These are phyloP conservation scores for Alternaria gaisen DNA, from an alignment of 2,329 filamentous ascomycete genomes.

Conservation along the genomic window DNA sequence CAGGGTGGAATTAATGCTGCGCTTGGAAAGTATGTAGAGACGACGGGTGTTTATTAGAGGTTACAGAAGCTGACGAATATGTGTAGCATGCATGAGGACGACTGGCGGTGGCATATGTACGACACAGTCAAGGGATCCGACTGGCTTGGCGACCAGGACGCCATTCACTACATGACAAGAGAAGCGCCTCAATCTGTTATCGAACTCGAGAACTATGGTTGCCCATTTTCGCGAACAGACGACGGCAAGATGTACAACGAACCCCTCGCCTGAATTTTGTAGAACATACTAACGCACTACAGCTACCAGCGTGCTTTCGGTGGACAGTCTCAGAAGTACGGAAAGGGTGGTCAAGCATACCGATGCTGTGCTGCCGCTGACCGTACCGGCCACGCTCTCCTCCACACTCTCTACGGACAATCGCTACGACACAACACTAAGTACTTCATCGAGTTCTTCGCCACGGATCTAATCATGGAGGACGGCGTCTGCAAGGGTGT, in stretches of 20 bases:
- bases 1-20: slow-evolving; percentile 87
- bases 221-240: slow-evolving; percentile 94
- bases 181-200: slow-evolving; percentile 91
- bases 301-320: slow-evolving; percentile 98
- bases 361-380: slow-evolving; percentile 96
- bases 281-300: slow-evolving; percentile 21
- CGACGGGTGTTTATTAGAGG: background rate
- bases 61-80: slow-evolving; percentile 30
- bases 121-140: slow-evolving; percentile 98
- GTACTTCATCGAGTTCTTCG: slow-evolving; percentile 99
- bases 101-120: slow-evolving; percentile 99
- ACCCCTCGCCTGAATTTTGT: background rate
- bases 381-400: slow-evolving; percentile 93
- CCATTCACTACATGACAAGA: slow-evolving; percentile 98
- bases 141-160: slow-evolving; percentile 97
- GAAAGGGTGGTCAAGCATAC: slow-evolving; percentile 98
- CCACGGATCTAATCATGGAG: slow-evolving; percentile 96
- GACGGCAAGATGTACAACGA: slow-evolving; percentile 83
- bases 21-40: slow-evolving; percentile 70
- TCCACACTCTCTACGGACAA: slow-evolving; percentile 98
- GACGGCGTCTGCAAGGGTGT: slow-evolving; percentile 96
- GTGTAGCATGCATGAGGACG: slow-evolving; percentile 86
- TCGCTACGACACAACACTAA: slow-evolving; percentile 97
- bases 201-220: slow-evolving; percentile 96
- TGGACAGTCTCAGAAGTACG: slow-evolving; percentile 93